Conservation (phyloP, 1,284 basidiomycete genomes). For the Xanthoconium separans region DNA sequence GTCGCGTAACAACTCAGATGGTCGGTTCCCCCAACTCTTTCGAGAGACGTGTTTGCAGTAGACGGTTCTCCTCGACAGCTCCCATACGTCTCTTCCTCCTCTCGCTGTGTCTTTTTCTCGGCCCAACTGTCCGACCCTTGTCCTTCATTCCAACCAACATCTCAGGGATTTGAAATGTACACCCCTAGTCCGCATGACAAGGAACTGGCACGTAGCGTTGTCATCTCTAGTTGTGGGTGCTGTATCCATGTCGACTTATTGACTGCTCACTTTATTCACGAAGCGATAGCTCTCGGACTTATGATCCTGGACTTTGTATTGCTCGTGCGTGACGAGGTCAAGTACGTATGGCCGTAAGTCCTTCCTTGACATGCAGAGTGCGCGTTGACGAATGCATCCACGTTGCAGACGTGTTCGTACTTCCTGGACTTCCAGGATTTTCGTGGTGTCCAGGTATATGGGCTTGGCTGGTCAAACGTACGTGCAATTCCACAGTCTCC, state of each 20-base stretch:
- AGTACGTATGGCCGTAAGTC: slow-evolving; percentile 21
- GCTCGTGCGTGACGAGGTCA: slow-evolving; percentile 17
- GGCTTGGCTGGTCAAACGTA: slow-evolving; percentile 22
- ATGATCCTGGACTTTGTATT: slow-evolving; percentile 20
- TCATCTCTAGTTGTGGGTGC: slow-evolving; percentile 11
- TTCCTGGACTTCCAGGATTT: slow-evolving; percentile 11
- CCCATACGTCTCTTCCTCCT: neutral
- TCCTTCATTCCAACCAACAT: neutral
- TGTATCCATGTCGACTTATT: neutral
- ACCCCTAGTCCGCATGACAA: neutral
- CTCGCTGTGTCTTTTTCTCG: neutral
- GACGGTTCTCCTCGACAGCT: neutral
- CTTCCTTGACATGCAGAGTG: neutral
- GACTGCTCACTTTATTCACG: neutral
- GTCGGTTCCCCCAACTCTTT: no score
- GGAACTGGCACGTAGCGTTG: slow-evolving; percentile 7
- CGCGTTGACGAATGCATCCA: neutral
- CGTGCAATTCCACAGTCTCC: neutral
- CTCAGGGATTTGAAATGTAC: neutral
- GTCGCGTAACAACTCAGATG: neutral
- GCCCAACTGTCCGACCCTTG: neutral
- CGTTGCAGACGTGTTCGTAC: slow-evolving; percentile 8
- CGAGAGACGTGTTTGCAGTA: neutral
- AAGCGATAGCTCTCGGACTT: slow-evolving; percentile 7
- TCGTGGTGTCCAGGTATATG: slow-evolving; percentile 13